Percentiles rank a stretch among this genome's conserved stretches.
Conservation (phyloP, 805 yeast species). For the Candida anglica region DNA sequence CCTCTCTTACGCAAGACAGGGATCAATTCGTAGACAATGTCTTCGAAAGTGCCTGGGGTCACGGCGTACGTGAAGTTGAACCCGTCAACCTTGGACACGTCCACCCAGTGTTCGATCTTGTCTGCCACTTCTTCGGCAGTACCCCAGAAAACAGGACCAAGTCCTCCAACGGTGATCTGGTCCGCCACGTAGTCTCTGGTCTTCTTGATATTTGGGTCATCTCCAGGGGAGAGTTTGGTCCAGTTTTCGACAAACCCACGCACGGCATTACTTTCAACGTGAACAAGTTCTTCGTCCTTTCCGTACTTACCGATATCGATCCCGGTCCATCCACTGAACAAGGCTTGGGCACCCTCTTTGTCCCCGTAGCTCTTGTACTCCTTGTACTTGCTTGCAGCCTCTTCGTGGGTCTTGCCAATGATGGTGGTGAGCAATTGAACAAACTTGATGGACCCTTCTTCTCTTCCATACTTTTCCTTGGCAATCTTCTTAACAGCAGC, state of each 20-base stretch:
- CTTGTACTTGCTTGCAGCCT: constrained; percentile 34
- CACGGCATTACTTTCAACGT: constrained; percentile 29
- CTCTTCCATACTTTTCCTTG: constrained; percentile 27
- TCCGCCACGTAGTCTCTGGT: constrained; percentile 23
- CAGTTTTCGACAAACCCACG: constrained; percentile 28
- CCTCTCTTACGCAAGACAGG: constrained; percentile 35
- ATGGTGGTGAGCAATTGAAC: constrained; percentile 33
- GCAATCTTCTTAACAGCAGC: constrained; percentile 28
- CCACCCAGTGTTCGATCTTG: constrained; percentile 35
- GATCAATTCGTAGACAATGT: constrained; percentile 30
- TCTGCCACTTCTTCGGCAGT: constrained; percentile 36
- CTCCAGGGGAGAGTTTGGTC: constrained; percentile 26
- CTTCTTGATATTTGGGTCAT: constrained; percentile 13
- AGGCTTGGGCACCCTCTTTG: constrained; percentile 38
- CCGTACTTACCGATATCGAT: constrained; percentile 33
- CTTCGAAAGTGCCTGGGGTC: constrained; percentile 32
- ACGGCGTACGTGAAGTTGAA: constrained; percentile 37
- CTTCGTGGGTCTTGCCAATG: constrained; percentile 38
- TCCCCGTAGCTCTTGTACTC: constrained; percentile 30
- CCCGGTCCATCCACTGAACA: constrained; percentile 40
- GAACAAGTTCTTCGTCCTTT: constrained; percentile 25
- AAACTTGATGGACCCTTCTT: constrained; percentile 33
- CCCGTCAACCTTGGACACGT: constrained; percentile 38
- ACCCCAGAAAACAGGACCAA: constrained; percentile 33
- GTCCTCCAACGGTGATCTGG: constrained; percentile 22